Conservation (phyloP, 116 monocot genomes). For the Thalassia testudinum region DNA sequence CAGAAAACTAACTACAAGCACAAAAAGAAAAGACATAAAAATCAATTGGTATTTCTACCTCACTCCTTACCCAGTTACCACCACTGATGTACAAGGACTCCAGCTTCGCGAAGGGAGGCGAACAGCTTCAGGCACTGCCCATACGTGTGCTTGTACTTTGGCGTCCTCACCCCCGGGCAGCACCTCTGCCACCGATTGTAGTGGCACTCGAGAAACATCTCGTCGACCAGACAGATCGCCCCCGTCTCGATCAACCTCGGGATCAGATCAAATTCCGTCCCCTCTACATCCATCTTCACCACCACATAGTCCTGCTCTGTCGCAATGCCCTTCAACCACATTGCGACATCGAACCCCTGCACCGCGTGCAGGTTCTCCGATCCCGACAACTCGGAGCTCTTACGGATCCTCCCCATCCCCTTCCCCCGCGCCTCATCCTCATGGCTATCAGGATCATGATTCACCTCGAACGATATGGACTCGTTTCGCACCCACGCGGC, state of each 20-base stretch:
- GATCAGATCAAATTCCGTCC: background rate
- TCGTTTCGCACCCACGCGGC: conserved; percentile 94
- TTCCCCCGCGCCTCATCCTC: background rate
- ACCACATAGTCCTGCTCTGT: background rate
- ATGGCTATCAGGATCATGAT: conserved; percentile 12
- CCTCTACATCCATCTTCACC: background rate
- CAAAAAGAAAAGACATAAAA: no score
- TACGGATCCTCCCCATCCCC: background rate
- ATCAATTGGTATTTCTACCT: no score
- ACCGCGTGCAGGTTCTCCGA: background rate
- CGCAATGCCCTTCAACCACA: background rate
- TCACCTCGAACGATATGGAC: conserved; percentile 70
- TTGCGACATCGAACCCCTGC: background rate
- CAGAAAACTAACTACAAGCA: no score
- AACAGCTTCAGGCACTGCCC: background rate
- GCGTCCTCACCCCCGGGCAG: background rate
- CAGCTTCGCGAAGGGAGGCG: background rate
- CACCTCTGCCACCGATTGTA: background rate
- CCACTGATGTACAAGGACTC: background rate
- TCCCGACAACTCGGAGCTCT: background rate
- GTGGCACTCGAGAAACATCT: background rate
- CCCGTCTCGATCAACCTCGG: background rate
- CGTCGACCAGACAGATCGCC: background rate
- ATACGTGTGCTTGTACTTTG: background rate
- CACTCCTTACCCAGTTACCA: no score